Percentiles rank a stretch among this genome's conserved stretches.
Evolutionary conservation across 352 stramenopile genomes (phyloP).

Genomic region (Peronospora destructor): DNA sequence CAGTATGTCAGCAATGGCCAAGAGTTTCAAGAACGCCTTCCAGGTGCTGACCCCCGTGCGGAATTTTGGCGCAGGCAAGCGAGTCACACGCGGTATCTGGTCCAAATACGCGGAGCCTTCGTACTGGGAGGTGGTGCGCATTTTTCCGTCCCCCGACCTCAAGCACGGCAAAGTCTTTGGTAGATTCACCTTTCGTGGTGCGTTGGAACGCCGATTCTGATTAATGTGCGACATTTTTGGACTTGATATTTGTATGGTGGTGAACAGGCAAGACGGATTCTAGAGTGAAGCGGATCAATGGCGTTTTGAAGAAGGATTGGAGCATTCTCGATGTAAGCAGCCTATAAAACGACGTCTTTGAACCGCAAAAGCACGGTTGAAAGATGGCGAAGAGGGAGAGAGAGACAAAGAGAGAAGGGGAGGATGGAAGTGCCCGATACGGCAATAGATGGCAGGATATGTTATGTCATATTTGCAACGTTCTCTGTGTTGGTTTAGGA

Average conservation of each 20-base stretch:
- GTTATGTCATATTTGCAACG: no score
- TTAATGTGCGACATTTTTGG: not conserved
- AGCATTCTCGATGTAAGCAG: slow-evolving; percentile 1
- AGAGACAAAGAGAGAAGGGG: no score
- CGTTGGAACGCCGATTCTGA: slow-evolving; percentile 8
- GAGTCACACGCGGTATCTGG: slow-evolving; percentile 74
- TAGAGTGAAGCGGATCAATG: slow-evolving; percentile 73
- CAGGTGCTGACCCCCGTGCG: slow-evolving; percentile 64
- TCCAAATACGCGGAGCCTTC: slow-evolving; percentile 61
- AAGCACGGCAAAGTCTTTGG: slow-evolving; percentile 85
- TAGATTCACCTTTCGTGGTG: slow-evolving; percentile 74
- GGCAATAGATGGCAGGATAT: no score
- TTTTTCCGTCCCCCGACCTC: slow-evolving; percentile 63
- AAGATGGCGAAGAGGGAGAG: no score
- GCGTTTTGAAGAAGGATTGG: slow-evolving; percentile 73
- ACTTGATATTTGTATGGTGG: slow-evolving; percentile 8
- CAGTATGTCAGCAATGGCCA: no score
- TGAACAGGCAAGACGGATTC: slow-evolving; percentile 56
- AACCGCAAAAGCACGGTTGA: no score
- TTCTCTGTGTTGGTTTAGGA: not conserved
- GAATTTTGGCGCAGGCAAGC: slow-evolving; percentile 62
- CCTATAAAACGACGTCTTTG: no score
- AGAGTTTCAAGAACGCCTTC: slow-evolving; percentile 43
- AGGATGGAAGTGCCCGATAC: no score
- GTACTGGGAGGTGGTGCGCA: slow-evolving; percentile 78